Percentiles rank a stretch among this genome's conserved stretches.
phyloP scores from a whole-genome alignment of 345 rosid genomes.

The Bruguiera sexangula region DNA sequence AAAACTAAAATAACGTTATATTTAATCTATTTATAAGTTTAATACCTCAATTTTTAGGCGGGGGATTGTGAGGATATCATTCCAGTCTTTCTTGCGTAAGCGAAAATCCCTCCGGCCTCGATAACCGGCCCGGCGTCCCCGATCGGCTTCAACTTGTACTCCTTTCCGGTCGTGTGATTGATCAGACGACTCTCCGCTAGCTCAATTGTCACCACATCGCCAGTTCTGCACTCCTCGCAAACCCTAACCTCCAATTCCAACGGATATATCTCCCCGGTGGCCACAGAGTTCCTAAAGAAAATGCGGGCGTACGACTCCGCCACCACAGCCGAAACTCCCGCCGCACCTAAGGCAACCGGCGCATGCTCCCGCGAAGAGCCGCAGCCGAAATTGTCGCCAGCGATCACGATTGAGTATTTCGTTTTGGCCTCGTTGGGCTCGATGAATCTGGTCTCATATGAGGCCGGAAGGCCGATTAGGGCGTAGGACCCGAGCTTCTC shows the following conservation, averaged over 20 bases:
- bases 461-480: conserved; percentile 65
- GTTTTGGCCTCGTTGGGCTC: conserved; percentile 54
- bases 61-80: conserved; percentile 56
- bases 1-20: no score
- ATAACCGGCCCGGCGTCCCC: conserved; percentile 93
- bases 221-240: conserved; percentile 82
- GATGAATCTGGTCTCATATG: conserved; percentile 62
- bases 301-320: conserved; percentile 88
- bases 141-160: conserved; percentile 69
- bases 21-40: background rate
- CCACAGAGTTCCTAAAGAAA: conserved; percentile 82
- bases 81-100: conserved; percentile 76
- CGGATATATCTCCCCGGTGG: conserved; percentile 84
- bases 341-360: conserved; percentile 88
- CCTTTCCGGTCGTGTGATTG: conserved; percentile 81
- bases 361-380: conserved; percentile 97
- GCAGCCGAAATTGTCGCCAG: conserved; percentile 88
- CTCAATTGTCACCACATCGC: conserved; percentile 73
- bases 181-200: conserved; percentile 54
- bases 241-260: conserved; percentile 73
- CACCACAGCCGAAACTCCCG: conserved; percentile 74
- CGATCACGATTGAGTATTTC: conserved; percentile 64
- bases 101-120: conserved; percentile 82
- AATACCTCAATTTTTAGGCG: conserved; percentile 1
- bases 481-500: conserved; percentile 88